A percentile compares a stretch with the other conserved stretches of the same genome.
Conservation (phyloP, 1,284 basidiomycete species). For the Gymnopus androsaceus region DNA sequence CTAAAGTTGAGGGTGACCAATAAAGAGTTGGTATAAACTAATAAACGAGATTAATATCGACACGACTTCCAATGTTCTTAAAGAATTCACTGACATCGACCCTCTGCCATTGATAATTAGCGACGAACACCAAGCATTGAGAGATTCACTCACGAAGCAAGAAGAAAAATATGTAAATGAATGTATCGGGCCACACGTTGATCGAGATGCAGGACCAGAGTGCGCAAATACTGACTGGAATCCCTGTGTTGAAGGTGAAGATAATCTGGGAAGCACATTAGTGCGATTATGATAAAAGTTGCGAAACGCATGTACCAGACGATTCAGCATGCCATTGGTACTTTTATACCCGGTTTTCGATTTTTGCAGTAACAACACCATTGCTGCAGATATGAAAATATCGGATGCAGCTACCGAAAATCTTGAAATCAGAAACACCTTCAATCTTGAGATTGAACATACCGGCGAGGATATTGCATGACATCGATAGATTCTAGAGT, state of each 20-base stretch:
- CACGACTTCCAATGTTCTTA: not conserved
- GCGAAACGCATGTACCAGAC: constrained; percentile 14
- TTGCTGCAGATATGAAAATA: constrained; percentile 16
- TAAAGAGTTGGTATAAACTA: constrained; percentile 23
- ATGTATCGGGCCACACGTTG: constrained; percentile 20
- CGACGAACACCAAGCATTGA: not conserved
- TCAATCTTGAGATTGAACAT: not conserved
- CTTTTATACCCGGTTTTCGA: constrained; percentile 17
- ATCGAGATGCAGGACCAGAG: constrained; percentile 21
- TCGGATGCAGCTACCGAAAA: constrained; percentile 16
- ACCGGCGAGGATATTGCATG: constrained; percentile 17
- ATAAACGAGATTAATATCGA: not conserved
- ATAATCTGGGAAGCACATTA: constrained; percentile 16
- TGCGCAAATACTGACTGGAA: constrained; percentile 22
- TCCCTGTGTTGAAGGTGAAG: constrained; percentile 24
- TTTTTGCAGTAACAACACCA: constrained; percentile 19
- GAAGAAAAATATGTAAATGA: constrained; percentile 25
- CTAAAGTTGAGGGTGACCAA: constrained; percentile 22
- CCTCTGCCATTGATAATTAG: constrained; percentile 10
- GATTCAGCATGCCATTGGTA: constrained; percentile 22
- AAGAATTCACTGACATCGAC: constrained; percentile 17
- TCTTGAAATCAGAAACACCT: not conserved
- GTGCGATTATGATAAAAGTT: not conserved
- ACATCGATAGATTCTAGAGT: constrained; percentile 20
- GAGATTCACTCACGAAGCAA: constrained; percentile 18